A percentile compares a stretch with the other conserved stretches of the same genome.
Conservation (phyloP, 2,329 filamentous ascomycete genomes). For the Colletotrichum trifolii region DNA sequence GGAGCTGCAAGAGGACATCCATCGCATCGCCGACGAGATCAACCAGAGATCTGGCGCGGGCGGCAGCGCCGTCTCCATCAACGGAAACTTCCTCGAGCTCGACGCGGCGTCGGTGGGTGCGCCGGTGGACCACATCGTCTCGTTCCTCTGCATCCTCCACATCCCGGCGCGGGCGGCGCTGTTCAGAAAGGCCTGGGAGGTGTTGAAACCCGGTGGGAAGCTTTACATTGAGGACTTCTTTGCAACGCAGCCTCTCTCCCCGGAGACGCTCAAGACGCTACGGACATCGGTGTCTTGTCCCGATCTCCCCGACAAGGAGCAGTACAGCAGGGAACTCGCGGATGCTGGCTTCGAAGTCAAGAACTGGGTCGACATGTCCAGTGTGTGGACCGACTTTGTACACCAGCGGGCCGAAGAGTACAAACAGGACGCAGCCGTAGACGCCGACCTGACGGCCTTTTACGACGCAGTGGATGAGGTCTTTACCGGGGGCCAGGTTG, state of each 20-base stretch:
- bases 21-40: conserved; percentile 37
- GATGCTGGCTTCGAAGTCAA: conserved; percentile 35
- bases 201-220: conserved; percentile 32
- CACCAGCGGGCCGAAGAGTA: conserved; percentile 34
- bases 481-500: conserved; percentile 32
- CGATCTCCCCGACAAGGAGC: conserved; percentile 30
- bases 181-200: conserved; percentile 31
- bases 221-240: conserved; percentile 41
- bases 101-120: not conserved
- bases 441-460: conserved; percentile 31
- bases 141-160: conserved; percentile 40
- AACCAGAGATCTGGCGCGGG: conserved; percentile 28
- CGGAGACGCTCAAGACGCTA: conserved; percentile 17
- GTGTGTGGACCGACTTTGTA: conserved; percentile 37
- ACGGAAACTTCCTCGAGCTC: conserved; percentile 36
- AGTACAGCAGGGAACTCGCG: conserved; percentile 35
- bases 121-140: conserved; percentile 38
- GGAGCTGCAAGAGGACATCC: conserved; percentile 39
- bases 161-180: conserved; percentile 34
- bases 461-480: conserved; percentile 37
- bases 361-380: conserved; percentile 36
- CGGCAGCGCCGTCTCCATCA: conserved; percentile 31
- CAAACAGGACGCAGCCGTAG: conserved; percentile 10
- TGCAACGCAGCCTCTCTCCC: conserved; percentile 21
- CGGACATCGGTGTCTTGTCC: conserved; percentile 36